A percentile compares a stretch with the other conserved stretches of the same genome.
phyloP scores from a whole-genome alignment of 768 basidiomycete genomes.

The Podaxis sp. region DNA sequence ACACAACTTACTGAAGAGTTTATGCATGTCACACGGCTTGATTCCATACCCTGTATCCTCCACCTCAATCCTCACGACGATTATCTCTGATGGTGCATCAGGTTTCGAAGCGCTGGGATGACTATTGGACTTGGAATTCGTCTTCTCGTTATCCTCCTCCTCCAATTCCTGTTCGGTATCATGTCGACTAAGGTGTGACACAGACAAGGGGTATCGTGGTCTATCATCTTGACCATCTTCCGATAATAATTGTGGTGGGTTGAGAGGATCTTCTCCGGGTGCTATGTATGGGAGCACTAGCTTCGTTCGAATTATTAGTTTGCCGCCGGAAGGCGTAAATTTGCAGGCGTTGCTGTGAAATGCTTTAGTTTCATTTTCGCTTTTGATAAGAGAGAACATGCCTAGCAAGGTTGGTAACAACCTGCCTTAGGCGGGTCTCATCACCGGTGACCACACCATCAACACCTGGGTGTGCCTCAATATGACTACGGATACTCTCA shows the following conservation, averaged over 20 bases:
- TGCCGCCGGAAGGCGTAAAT: slow-evolving; percentile 72
- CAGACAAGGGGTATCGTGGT: slow-evolving; percentile 7
- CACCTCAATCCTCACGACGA: slow-evolving; percentile 85
- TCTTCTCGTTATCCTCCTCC: slow-evolving; percentile 26
- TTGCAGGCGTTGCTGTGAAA: slow-evolving; percentile 69
- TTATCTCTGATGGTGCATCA: slow-evolving; percentile 43
- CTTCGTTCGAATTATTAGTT: slow-evolving; percentile 65
- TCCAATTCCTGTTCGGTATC: slow-evolving; percentile 15
- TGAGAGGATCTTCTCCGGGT: slow-evolving; percentile 21
- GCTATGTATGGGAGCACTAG: slow-evolving; percentile 41
- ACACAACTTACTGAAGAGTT: slow-evolving; percentile 61
- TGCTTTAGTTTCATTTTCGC: not conserved
- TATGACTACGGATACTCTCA: slow-evolving; percentile 38
- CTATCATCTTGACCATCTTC: slow-evolving; percentile 4
- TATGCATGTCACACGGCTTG: slow-evolving; percentile 59
- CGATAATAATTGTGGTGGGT: slow-evolving; percentile 1
- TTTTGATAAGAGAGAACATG: slow-evolving; percentile 18
- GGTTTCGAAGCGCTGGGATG: not conserved
- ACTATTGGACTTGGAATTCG: slow-evolving; percentile 13
- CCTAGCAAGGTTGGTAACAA: slow-evolving; percentile 85
- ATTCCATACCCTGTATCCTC: slow-evolving; percentile 68
- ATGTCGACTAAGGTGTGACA: slow-evolving; percentile 10
- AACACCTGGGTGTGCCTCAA: slow-evolving; percentile 46
- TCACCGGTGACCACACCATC: slow-evolving; percentile 81
- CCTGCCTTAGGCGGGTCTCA: slow-evolving; percentile 77